Percentiles rank a stretch among this genome's conserved stretches.
phyloP scores from a whole-genome alignment of 305 asterid species.

The Salvia sclarea region DNA sequence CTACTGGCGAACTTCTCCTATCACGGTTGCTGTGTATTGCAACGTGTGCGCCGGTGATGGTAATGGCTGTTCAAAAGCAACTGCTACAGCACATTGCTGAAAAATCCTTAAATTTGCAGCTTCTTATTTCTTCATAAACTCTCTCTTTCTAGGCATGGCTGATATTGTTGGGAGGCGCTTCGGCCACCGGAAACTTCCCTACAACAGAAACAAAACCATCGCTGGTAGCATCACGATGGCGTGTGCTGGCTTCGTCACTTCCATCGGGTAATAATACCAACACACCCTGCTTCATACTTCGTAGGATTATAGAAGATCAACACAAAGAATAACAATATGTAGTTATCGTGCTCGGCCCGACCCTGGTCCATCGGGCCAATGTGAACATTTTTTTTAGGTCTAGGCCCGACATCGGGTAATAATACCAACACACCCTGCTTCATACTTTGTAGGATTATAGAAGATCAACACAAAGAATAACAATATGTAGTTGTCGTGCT shows the following conservation, averaged over 20 bases:
- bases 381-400: too few relatives aligned
- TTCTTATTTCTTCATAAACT: neutral
- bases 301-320: neutral
- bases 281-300: neutral
- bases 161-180: conserved; percentile 61
- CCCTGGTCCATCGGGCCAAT: too few relatives aligned
- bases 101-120: neutral
- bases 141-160: conserved; percentile 47
- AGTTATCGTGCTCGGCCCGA: too few relatives aligned
- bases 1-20: conserved; percentile 59
- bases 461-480: too few relatives aligned
- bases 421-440: too few relatives aligned
- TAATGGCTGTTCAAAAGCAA: conserved; percentile 12
- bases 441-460: too few relatives aligned
- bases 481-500: too few relatives aligned
- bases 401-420: too few relatives aligned
- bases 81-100: neutral
- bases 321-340: neutral
- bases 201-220: conserved; percentile 53
- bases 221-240: conserved; percentile 56
- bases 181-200: conserved; percentile 54
- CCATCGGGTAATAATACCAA: conserved; percentile 52
- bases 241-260: conserved; percentile 49
- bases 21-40: conserved; percentile 52
- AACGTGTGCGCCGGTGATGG: conserved; percentile 75